Evolutionary conservation across 73 alveolate species (phyloP).

Genomic region (Loxodes magnus): DNA sequence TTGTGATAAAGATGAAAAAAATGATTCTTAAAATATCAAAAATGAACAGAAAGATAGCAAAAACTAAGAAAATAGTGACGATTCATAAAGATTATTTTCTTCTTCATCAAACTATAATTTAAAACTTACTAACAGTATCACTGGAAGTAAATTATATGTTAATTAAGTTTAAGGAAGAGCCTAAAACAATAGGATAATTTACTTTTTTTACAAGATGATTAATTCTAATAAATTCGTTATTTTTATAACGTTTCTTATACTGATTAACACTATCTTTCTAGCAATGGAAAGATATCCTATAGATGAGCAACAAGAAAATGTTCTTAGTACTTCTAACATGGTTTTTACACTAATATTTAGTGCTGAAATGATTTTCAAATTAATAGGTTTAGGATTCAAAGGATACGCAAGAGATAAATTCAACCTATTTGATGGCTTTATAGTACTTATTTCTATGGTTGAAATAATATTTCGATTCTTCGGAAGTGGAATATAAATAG

Average conservation of each 20-base stretch:
- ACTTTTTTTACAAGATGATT: not conserved
- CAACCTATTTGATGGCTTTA: conserved; percentile 88
- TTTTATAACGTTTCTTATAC: conserved; percentile 44
- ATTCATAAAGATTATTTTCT: too few relatives aligned
- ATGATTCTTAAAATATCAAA: too few relatives aligned
- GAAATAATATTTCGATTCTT: conserved; percentile 68
- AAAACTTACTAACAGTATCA: too few relatives aligned
- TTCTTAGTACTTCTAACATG: conserved; percentile 48
- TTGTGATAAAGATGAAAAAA: too few relatives aligned
- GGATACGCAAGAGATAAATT: conserved; percentile 80
- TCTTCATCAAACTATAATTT: too few relatives aligned
- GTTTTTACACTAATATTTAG: conserved; percentile 76
- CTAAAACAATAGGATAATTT: too few relatives aligned
- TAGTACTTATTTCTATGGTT: conserved; percentile 66
- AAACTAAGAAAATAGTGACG: too few relatives aligned
- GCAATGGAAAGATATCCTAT: conserved; percentile 76
- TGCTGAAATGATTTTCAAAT: conserved; percentile 78
- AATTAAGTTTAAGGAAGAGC: too few relatives aligned
- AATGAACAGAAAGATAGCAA: too few relatives aligned
- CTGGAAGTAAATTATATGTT: too few relatives aligned
- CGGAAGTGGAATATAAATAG: conserved; percentile 52
- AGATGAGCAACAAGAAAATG: conserved; percentile 34
- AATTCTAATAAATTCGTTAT: not conserved
- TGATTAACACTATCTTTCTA: conserved; percentile 71
- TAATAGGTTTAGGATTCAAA: conserved; percentile 82